Evolutionary conservation across 352 stramenopile species (phyloP).

Genomic region (Blastocystis sp.): DNA sequence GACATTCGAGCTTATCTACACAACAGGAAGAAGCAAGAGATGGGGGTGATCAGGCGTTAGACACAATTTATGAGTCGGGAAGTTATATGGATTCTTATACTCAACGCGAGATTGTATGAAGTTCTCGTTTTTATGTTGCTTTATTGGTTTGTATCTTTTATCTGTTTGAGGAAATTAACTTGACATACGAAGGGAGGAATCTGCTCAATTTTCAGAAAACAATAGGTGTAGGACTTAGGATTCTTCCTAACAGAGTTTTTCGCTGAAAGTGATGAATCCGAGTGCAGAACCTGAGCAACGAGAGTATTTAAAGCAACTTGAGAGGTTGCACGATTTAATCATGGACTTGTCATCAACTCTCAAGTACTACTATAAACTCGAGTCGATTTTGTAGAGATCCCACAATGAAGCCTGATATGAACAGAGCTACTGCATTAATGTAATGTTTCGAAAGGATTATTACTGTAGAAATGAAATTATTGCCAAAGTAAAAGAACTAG

Average conservation of each 20-base stretch:
- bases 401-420: conserved; percentile 8
- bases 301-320: background rate
- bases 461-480: conserved; percentile 27
- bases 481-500: background rate
- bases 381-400: background rate
- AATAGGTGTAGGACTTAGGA: too few species aligned
- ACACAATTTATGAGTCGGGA: conserved; percentile 12
- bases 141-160: background rate
- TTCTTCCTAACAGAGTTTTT: background rate
- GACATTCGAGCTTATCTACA: background rate
- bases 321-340: background rate
- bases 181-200: too few species aligned
- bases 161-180: background rate
- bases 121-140: background rate
- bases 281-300: background rate
- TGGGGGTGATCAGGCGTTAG: background rate
- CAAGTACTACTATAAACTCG: background rate
- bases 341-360: background rate
- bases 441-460: background rate
- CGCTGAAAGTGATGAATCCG: background rate
- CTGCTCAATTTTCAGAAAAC: too few species aligned
- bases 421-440: background rate
- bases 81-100: background rate
- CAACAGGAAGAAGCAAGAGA: background rate
- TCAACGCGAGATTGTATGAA: conserved; percentile 14